A percentile compares a stretch with the other conserved stretches of the same genome.
Evolutionary conservation across 208 protist genomes (phyloP).

Genomic region (Trypanosoma brucei): DNA sequence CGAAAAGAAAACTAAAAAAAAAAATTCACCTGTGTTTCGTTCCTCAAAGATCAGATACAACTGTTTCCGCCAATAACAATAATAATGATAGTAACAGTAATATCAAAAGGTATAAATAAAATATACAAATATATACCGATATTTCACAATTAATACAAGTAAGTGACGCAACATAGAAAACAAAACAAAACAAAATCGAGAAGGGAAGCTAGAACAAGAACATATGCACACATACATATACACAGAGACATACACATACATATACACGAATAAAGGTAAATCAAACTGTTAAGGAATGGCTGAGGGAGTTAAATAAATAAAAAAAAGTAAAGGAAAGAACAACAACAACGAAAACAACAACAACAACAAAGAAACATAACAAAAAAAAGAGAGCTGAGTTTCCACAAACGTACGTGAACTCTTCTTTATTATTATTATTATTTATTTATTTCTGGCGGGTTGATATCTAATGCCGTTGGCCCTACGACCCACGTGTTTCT

Average conservation of each 20-base stretch:
- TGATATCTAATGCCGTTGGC: no score
- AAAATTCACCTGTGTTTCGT: neutral
- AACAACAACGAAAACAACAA: no score
- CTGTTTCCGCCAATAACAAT: neutral
- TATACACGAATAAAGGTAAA: neutral
- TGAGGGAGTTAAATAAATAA: no score
- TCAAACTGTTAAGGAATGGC: neutral
- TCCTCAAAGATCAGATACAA: neutral
- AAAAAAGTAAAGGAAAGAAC: neutral
- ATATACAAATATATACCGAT: neutral
- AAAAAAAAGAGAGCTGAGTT: no score
- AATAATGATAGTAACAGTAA: slow-evolving; percentile 2
- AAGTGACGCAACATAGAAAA: neutral
- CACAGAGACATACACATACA: neutral
- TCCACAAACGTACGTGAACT: no score
- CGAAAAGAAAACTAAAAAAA: no score
- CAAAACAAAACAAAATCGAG: no score
- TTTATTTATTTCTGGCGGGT: no score
- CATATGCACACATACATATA: neutral
- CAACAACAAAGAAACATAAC: no score
- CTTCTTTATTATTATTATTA: slow-evolving; percentile 12
- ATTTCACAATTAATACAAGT: neutral
- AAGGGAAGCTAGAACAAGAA: no score
- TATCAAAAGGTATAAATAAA: neutral
- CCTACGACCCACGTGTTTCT: neutral